Evolutionary conservation across 768 basidiomycete genomes (phyloP).

Genomic region (Mycena polygramma): DNA sequence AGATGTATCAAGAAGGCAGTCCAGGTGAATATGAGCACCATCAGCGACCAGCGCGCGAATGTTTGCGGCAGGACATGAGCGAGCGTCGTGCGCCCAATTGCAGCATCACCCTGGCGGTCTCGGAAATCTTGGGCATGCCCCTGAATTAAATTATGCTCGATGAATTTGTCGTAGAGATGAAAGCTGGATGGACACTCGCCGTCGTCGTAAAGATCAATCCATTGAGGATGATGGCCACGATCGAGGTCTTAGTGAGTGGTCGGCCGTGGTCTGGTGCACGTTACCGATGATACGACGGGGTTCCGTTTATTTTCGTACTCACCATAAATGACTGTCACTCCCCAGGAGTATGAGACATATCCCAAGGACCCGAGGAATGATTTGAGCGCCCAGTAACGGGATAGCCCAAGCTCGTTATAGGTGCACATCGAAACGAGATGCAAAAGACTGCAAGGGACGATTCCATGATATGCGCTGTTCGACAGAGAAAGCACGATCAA

Average conservation of each 20-base stretch:
- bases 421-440: conserved; percentile 24
- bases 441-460: conserved; percentile 26
- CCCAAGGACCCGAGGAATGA: conserved; percentile 30
- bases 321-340: conserved; percentile 33
- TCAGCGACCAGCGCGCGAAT: conserved; percentile 35
- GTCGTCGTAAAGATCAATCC: conserved; percentile 50
- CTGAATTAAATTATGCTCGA: conserved; percentile 14
- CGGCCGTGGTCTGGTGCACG: conserved; percentile 14
- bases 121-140: conserved; percentile 37
- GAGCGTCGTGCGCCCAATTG: conserved; percentile 34
- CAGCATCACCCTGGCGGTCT: conserved; percentile 33
- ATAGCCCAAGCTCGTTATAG: conserved; percentile 28
- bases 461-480: conserved; percentile 24
- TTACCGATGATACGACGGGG: too few relatives aligned
- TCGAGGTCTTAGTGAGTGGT: conserved; percentile 22
- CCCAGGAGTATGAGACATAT: conserved; percentile 37
- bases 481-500: conserved; percentile 14
- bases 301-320: too few relatives aligned
- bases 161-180: too few relatives aligned
- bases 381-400: conserved; percentile 28
- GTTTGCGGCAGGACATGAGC: conserved; percentile 31
- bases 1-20: conserved; percentile 22
- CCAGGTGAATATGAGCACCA: conserved; percentile 26
- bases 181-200: conserved; percentile 42
- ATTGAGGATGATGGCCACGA: conserved; percentile 44